A percentile compares a stretch with the other conserved stretches of the same genome.
Evolutionary conservation across 805 yeast species (phyloP).

Genomic region (Saccharomycopsis fodiens): DNA sequence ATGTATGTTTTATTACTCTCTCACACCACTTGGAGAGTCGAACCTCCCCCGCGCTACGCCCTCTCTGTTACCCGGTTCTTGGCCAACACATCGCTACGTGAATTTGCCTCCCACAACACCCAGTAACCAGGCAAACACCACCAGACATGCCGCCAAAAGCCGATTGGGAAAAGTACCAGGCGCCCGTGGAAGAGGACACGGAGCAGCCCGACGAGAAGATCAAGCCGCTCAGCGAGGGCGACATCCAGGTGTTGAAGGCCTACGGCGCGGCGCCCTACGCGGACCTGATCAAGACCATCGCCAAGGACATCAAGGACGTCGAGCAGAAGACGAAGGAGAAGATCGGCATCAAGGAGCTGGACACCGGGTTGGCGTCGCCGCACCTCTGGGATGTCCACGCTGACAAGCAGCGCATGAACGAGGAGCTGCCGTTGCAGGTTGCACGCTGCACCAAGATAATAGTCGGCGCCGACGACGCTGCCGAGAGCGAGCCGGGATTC

Average conservation of each 20-base stretch:
- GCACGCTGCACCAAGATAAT: conserved; percentile 98
- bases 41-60: too few species aligned
- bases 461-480: conserved; percentile 42
- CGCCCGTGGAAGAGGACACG: conserved; percentile 63
- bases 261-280: conserved; percentile 98
- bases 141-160: conserved; percentile 85
- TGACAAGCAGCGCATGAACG: conserved; percentile 85
- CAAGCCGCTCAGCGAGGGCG: conserved; percentile 88
- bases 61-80: too few species aligned
- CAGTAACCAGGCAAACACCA: conserved; percentile 3
- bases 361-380: conserved; percentile 96
- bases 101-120: background rate
- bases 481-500: conserved; percentile 22
- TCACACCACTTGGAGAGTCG: too few species aligned
- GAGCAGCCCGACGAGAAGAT: conserved; percentile 61
- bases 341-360: conserved; percentile 90
- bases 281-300: conserved; percentile 67
- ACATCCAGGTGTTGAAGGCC: conserved; percentile 92
- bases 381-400: conserved; percentile 97
- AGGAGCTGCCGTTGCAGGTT: conserved; percentile 94
- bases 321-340: conserved; percentile 89
- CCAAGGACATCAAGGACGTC: conserved; percentile 76
- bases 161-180: conserved; percentile 96
- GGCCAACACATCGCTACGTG: too few species aligned
- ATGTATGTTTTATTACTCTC: too few species aligned